Evolutionary conservation across 2,329 filamentous ascomycete species (phyloP).

Genomic region (Phaeosphaeriaceae sp.): DNA sequence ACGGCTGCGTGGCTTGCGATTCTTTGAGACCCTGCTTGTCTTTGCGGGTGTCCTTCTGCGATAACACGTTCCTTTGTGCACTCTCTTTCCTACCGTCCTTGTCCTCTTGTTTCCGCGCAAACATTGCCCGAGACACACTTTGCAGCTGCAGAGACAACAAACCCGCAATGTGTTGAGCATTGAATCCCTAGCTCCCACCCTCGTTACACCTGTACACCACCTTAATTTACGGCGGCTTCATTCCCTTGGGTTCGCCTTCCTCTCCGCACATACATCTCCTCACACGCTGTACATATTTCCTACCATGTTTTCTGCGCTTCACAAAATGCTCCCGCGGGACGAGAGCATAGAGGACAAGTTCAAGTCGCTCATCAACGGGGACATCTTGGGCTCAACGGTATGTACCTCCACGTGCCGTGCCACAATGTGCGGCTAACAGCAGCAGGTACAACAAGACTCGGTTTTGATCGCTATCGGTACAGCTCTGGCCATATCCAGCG

Average conservation of each 20-base stretch:
- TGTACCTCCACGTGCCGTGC: constrained; percentile 3
- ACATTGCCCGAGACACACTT: neutral
- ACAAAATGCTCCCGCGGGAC: constrained; percentile 33
- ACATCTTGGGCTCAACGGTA: constrained; percentile 38
- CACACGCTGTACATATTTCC: constrained; percentile 9
- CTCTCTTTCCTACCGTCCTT: neutral
- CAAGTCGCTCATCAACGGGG: constrained; percentile 35
- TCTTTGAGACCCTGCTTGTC: constrained; percentile 6
- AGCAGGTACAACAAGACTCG: constrained; percentile 65
- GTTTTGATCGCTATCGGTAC: constrained; percentile 81
- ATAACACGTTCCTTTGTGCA: neutral
- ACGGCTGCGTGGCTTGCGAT: constrained; percentile 4
- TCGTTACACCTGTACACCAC: constrained; percentile 10
- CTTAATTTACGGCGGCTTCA: constrained; percentile 5
- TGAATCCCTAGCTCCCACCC: constrained; percentile 3
- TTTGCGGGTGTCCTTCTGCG: constrained; percentile 2
- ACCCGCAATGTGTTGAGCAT: constrained; percentile 11
- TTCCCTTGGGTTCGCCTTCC: neutral
- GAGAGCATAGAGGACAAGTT: constrained; percentile 40
- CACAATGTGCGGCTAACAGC: constrained; percentile 17
- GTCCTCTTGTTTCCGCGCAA: neutral
- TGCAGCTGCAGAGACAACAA: constrained; percentile 3
- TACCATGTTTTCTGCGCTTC: constrained; percentile 27
- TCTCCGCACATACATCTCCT: constrained; percentile 1
- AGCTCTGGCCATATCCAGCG: constrained; percentile 75